Base-by-base conservation (phyloP, 139 green algal genomes). In the Raphidocelis subcapitata region DNA sequence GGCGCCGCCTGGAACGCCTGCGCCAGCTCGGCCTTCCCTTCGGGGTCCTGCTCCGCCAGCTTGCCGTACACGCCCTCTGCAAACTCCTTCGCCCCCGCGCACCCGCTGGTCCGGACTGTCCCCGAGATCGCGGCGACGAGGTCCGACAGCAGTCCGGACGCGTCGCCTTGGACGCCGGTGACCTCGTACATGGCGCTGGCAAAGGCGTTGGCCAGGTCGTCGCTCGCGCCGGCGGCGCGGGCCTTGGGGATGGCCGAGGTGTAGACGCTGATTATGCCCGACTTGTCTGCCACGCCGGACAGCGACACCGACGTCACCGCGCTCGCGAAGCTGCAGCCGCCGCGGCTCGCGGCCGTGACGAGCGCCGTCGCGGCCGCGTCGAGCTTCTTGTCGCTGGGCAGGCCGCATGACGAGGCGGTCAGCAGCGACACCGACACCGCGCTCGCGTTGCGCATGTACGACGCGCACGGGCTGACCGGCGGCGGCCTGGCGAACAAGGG, bases 251-350 rank as follows among this genome's bases (percentile, higher is more conserved):
- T 78, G 51, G 72, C 72, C 41, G 49, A 35, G 4, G 49, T 78
- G 51, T 78, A 78, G 2, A 78, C 31, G 12, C 62, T 49, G 14
- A 64, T 47, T 15, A 78, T 28, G 21, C 51, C n/a, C 29, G 69
- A 51, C 29, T 59, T 47, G 10, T 49, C 41, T 20, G 41, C 41
- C 8, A 49, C 12, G 54, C 35, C 62, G 3, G 60, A 36, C 65
- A 61, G 18, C 44, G 47, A 24, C 14, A 62, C 49, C 8, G 63
- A 51, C 54, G 72, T 59, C 5, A 78, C 72, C 28, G 72, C 72
- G 32, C 62, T 78, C 29, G 72, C 62, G 36, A 78, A 72, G 62
- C 72, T 72, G 54, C 72, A 78, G 26, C 63, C 63, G 44, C 66
- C 72, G 28, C 72, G 66, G 8, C 60, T 62, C 51, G 72, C 72